Evolutionary conservation across 179 eudicot species (phyloP), one percentile per base, ranked within the genome.

Genomic region (Silene coronaria): DNA sequence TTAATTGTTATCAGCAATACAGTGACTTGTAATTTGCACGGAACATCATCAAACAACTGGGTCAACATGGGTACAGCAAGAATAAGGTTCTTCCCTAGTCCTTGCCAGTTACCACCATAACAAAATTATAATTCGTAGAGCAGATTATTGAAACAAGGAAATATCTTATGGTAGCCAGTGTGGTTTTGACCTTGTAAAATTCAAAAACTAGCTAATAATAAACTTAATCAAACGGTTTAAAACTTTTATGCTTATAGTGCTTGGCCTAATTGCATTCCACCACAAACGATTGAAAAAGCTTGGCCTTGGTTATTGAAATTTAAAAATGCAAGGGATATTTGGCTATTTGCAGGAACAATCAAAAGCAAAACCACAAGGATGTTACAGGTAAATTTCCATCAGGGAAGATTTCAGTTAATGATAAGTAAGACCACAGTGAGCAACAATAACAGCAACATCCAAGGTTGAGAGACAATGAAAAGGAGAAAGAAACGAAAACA

Each of bases 71-170:
- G 32, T 26, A 32, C 38, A 4, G 60, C 73, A 70, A 46, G 36
- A 5, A 36, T 34, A 45, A 38, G 58, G 14, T 22, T 11, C 53
- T 22, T 68, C 30, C 57, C 17, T 34, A n/a, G 5, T 10, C 48
- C 71, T 69, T 23, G 13, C 27, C 71, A 67, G 46, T 68, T 23
- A 22, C 28, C 72, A 69, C 11, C 30, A 69, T 69, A 45, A 34
- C 46, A 19, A 17, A 28, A 17, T 2, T 51, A 14, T 51, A 42
- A 42, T n/a, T n/a, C n/a, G n/a, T n/a, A 1, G 13, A 42, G 14
- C 10, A 10, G 10, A 13, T 51, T 51, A 51, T 2, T 53, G 7
- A 53, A 53, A n/a, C 7, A n/a, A n/a, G 48, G 58, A 17, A 51
- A 51, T 51, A 14, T 51, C 58, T 51, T 51, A 51, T 16, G 19